A percentile compares a stretch with the other conserved stretches of the same genome.
Conservation (phyloP, 2,329 filamentous ascomycete genomes). For the Graphiopsis chlorocephala region DNA sequence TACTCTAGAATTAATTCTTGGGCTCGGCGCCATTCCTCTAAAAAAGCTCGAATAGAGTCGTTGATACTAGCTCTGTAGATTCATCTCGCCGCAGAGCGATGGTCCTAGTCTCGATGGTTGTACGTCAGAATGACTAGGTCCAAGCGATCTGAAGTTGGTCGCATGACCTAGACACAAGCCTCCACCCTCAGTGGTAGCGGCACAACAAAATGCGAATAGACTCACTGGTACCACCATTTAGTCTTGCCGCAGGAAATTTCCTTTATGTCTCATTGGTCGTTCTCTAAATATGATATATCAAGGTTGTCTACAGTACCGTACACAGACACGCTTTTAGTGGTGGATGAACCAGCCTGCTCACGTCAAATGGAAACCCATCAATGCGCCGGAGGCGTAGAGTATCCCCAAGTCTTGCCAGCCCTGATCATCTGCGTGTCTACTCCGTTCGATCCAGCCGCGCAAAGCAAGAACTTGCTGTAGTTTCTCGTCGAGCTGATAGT, state of each 20-base stretch:
- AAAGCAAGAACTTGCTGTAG: constrained; percentile 13
- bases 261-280: background rate
- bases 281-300: background rate
- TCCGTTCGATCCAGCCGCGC: background rate
- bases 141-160: too few species aligned
- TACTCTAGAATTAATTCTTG: too few species aligned
- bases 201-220: background rate
- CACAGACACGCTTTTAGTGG: background rate
- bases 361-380: background rate
- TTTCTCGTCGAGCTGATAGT: background rate
- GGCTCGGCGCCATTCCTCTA: too few species aligned
- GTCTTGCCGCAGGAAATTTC: background rate
- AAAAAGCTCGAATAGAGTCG: too few species aligned
- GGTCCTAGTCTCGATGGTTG: too few species aligned
- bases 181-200: background rate
- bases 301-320: background rate
- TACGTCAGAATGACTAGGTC: too few species aligned
- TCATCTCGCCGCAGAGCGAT: too few species aligned
- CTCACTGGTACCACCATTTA: background rate
- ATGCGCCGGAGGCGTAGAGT: constrained; percentile 2
- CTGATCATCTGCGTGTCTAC: constrained; percentile 5
- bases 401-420: constrained; percentile 2
- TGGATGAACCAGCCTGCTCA: background rate
- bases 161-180: too few species aligned
- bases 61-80: too few species aligned